Conservation (phyloP, 2,329 filamentous ascomycete species). For the Hymenoscyphus salicellus region DNA sequence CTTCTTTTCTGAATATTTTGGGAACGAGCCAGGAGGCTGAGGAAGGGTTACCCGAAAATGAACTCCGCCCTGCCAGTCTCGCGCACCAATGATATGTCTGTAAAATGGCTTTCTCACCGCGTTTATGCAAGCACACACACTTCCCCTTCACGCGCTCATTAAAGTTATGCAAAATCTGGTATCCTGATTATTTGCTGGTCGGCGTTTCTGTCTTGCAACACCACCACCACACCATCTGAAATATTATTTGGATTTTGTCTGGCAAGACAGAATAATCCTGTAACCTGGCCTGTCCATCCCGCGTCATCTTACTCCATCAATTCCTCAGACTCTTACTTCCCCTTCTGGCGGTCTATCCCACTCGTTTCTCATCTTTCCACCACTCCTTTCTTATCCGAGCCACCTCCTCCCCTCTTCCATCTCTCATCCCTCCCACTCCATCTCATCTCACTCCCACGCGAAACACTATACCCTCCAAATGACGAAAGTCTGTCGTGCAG, state of each 20-base stretch:
- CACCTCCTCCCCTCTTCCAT: neutral
- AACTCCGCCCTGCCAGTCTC: neutral
- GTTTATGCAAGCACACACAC: constrained; percentile 1
- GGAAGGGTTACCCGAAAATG: neutral
- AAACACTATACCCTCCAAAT: neutral
- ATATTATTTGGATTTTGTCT: neutral
- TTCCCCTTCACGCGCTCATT: neutral
- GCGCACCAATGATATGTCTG: neutral
- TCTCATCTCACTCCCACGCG: neutral
- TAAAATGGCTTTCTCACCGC: constrained; percentile 5
- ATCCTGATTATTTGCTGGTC: neutral
- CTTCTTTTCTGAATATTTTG: neutral
- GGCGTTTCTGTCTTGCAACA: neutral
- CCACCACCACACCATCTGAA: constrained; percentile 1
- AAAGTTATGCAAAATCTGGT: constrained; percentile 4
- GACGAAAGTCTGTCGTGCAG: constrained; percentile 1
- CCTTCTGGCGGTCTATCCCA: constrained; percentile 3
- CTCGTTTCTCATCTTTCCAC: neutral
- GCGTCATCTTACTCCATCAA: constrained; percentile 3
- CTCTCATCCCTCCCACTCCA: neutral
- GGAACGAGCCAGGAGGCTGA: neutral
- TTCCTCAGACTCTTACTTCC: neutral
- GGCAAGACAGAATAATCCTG: neutral
- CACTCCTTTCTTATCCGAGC: neutral
- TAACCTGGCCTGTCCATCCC: neutral